These are phyloP conservation scores for Podospora bellae-mahoneyi DNA, from an alignment of 495 filamentous ascomycete species.

Conservation along the genomic window DNA sequence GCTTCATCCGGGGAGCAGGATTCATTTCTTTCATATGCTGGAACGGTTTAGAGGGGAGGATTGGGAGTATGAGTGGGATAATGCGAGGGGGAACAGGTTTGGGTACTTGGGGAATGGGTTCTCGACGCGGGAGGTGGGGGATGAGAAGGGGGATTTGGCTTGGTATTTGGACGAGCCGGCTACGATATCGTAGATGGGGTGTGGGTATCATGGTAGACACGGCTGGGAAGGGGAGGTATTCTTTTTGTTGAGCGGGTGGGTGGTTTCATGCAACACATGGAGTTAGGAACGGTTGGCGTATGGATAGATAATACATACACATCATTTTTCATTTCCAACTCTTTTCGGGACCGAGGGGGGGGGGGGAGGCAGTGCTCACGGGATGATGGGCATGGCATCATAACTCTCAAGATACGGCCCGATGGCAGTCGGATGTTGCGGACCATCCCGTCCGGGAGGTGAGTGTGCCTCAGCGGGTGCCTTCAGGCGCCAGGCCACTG, in stretches of 20 bases:
- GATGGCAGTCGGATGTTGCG: neutral
- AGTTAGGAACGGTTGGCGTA: no score
- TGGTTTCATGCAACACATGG: no score
- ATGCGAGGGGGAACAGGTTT: constrained; percentile 38
- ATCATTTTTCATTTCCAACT: no score
- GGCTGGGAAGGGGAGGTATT: no score
- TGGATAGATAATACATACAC: no score
- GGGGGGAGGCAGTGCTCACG: no score
- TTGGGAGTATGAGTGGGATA: constrained; percentile 45
- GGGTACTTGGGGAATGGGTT: constrained; percentile 50
- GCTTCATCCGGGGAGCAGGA: constrained; percentile 48
- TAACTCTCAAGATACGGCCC: neutral
- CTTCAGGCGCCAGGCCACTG: neutral
- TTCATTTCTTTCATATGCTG: constrained; percentile 54
- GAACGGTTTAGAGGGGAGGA: constrained; percentile 47
- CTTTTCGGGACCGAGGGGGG: no score
- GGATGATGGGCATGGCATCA: neutral
- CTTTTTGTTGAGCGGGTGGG: no score
- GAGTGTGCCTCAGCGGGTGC: neutral
- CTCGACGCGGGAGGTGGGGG: constrained; percentile 40
- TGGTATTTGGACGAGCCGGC: constrained; percentile 43
- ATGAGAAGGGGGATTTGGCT: constrained; percentile 33
- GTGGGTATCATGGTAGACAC: no score
- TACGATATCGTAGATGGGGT: neutral
- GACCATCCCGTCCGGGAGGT: neutral